phyloP scores from a whole-genome alignment of 2,329 filamentous ascomycete genomes.

The Trematosphaeria pertusa region DNA sequence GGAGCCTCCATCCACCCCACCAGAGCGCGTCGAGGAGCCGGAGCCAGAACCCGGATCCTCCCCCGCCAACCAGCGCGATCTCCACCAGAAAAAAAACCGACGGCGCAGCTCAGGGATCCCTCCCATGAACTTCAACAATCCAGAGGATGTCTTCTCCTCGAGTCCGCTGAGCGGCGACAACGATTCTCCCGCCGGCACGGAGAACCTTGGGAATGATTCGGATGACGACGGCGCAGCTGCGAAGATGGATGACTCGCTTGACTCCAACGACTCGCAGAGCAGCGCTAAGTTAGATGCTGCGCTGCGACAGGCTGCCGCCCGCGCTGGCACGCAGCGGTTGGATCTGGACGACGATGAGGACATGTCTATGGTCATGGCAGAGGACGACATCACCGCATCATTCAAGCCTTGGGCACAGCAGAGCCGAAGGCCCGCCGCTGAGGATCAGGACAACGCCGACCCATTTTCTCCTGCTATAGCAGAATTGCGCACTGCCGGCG shows the following conservation, averaged over 20 bases:
- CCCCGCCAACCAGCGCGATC: conserved; percentile 69
- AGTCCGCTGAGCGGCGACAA: conserved; percentile 75
- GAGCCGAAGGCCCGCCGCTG: conserved; percentile 40
- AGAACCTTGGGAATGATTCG: conserved; percentile 62
- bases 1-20: conserved; percentile 68
- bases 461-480: conserved; percentile 56
- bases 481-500: conserved; percentile 40
- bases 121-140: conserved; percentile 68
- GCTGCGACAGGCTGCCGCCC: conserved; percentile 74
- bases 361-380: conserved; percentile 61
- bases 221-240: conserved; percentile 76
- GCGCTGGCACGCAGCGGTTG: conserved; percentile 76
- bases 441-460: conserved; percentile 59
- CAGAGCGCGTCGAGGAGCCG: conserved; percentile 66
- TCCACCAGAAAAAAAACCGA: conserved; percentile 66
- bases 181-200: conserved; percentile 47
- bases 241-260: conserved; percentile 59
- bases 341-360: conserved; percentile 63
- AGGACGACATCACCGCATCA: conserved; percentile 75
- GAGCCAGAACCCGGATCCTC: conserved; percentile 65
- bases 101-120: conserved; percentile 72
- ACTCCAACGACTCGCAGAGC: conserved; percentile 67
- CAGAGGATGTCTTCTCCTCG: conserved; percentile 73
- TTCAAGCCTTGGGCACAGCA: conserved; percentile 77
- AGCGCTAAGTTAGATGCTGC: conserved; percentile 79